Evolutionary conservation across 2,329 filamentous ascomycete genomes (phyloP).

Genomic region (Huntiella moniliformis): DNA sequence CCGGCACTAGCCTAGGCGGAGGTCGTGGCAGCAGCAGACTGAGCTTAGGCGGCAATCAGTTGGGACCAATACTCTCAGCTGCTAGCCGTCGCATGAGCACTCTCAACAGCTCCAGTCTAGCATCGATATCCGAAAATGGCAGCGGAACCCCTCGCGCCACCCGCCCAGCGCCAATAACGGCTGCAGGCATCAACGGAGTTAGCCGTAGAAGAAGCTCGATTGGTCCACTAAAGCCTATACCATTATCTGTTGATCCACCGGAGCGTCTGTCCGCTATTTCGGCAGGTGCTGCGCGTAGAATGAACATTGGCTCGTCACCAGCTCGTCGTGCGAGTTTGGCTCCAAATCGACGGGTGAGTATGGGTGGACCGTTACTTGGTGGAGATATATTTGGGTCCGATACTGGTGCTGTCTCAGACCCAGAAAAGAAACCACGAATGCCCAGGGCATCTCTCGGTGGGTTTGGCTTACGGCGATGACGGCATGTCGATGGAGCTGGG

Average conservation of each 20-base stretch:
- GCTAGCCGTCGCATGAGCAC: background rate
- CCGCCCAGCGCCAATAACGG: background rate
- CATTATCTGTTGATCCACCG: constrained; percentile 32
- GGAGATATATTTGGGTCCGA: background rate
- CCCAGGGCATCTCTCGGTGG: background rate
- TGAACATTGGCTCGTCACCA: constrained; percentile 29
- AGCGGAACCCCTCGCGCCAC: constrained; percentile 13
- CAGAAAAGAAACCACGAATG: constrained; percentile 12
- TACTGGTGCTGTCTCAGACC: constrained; percentile 22
- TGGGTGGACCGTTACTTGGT: constrained; percentile 15
- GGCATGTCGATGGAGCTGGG: background rate
- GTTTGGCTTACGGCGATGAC: background rate
- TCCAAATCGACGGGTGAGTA: constrained; percentile 18
- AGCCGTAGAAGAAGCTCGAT: constrained; percentile 33
- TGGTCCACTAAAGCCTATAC: constrained; percentile 31
- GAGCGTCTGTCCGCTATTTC: constrained; percentile 24
- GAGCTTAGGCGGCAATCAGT: background rate
- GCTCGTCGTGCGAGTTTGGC: background rate
- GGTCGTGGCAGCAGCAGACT: background rate
- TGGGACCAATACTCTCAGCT: background rate
- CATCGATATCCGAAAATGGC: constrained; percentile 34
- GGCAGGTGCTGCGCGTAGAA: constrained; percentile 35
- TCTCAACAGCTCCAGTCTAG: constrained; percentile 20
- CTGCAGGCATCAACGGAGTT: constrained; percentile 15
- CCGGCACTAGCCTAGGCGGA: background rate